These are phyloP conservation scores for Fusarium azukiicola DNA, from an alignment of 2,329 filamentous ascomycete genomes.

Conservation along the genomic window DNA sequence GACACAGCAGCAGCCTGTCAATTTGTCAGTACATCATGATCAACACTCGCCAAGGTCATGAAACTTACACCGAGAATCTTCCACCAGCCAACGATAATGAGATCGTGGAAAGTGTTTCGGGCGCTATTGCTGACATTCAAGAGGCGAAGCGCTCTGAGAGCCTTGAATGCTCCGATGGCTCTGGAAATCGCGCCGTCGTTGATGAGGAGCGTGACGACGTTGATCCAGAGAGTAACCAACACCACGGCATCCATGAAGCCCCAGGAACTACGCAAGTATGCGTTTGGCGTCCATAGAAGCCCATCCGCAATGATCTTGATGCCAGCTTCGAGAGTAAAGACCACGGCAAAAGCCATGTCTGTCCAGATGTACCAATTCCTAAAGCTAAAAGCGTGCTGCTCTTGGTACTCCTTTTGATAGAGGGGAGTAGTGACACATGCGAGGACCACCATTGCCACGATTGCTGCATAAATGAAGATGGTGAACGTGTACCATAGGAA, in stretches of 20 bases:
- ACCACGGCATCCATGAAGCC: slow-evolving; percentile 97
- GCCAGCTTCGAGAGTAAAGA: slow-evolving; percentile 92
- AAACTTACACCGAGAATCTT: slow-evolving; percentile 91
- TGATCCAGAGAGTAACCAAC: slow-evolving; percentile 96
- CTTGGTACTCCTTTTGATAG: slow-evolving; percentile 94
- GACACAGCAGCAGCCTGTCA: slow-evolving; percentile 91
- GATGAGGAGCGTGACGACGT: slow-evolving; percentile 90
- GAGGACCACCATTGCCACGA: slow-evolving; percentile 98
- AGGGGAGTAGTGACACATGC: slow-evolving; percentile 97
- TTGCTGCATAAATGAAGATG: slow-evolving; percentile 94
- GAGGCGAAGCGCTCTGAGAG: slow-evolving; percentile 92
- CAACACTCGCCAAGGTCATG: background rate
- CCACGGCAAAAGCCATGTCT: slow-evolving; percentile 91
- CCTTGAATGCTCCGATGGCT: slow-evolving; percentile 98
- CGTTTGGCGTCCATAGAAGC: slow-evolving; percentile 97
- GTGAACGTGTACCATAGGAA: slow-evolving; percentile 96
- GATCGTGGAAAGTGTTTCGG: slow-evolving; percentile 96
- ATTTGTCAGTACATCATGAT: slow-evolving; percentile 7
- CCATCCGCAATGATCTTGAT: slow-evolving; percentile 98
- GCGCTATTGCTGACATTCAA: slow-evolving; percentile 98
- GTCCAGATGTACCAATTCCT: slow-evolving; percentile 97
- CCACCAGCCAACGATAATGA: slow-evolving; percentile 96
- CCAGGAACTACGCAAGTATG: slow-evolving; percentile 98
- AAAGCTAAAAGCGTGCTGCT: slow-evolving; percentile 76
- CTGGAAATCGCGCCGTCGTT: slow-evolving; percentile 92